Evolutionary conservation across 345 rosid species (phyloP), one percentile per base, ranked within the genome.

Genomic region (Pistacia atlantica): DNA sequence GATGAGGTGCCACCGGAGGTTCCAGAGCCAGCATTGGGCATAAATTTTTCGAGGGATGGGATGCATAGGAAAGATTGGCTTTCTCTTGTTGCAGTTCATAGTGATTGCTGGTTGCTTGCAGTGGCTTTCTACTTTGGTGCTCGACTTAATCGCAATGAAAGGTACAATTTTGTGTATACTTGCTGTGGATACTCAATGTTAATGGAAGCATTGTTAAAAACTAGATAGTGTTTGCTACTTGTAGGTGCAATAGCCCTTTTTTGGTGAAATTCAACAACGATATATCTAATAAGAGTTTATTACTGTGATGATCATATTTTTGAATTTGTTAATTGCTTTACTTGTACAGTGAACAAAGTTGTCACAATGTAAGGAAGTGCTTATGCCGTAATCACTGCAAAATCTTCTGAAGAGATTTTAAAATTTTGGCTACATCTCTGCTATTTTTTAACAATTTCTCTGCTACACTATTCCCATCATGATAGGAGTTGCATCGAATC

Each of bases 1-100:
- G 92, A 90, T 75, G 96, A 93, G 84, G 93, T 93, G 61, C 97
- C 94, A 5, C 91, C 94, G 0, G 94, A 91, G 89, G 91, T 91
- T 9, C 92, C 96, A n/a, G 96, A 91, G 88, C 97, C 96, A 17
- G 93, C 92, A 5, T 84, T 93, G 82, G 97, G 97, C 18, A 91
- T 93, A 75, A 93, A 93, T 79, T 93, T 93, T 75, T 92, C 93
- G 0, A 85, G 94, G 82, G 96, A 93, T 84, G 96, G 94, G 6
- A 93, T 93, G 96, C 82, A 83, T 25, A 84, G 91, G 62, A 90
- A 91, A 78, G 94, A 93, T 57, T 93, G 97, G 97, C 90, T 93
- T 73, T 91, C 94, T 0, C 76, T 93, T 66, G 96, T 93, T 65
- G 94, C 94, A 5, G 96, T 93, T 64, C 93, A 91, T 80, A 91